Evolutionary conservation across 1,284 basidiomycete species (phyloP).

Genomic region (Malassezia arunalokei): DNA sequence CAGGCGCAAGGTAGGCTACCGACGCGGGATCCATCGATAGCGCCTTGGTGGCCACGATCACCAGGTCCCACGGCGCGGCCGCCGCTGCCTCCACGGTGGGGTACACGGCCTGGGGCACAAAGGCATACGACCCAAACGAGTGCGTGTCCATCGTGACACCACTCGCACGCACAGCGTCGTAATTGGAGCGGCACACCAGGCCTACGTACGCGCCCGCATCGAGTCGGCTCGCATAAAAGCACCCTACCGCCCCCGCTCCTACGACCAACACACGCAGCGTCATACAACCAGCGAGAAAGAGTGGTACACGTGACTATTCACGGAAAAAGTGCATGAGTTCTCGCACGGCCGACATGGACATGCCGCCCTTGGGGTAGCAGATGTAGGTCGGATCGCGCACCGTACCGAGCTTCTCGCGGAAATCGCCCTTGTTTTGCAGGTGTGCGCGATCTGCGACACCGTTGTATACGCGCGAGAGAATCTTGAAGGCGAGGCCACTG

Average conservation of each 20-base stretch:
- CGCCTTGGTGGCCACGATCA: conserved; percentile 49
- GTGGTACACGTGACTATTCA: neutral
- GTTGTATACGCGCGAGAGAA: conserved; percentile 28
- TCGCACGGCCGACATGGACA: conserved; percentile 30
- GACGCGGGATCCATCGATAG: conserved; percentile 39
- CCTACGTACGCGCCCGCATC: conserved; percentile 42
- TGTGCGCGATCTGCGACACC: conserved; percentile 24
- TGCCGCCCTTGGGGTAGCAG: conserved; percentile 32
- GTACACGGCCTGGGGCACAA: conserved; percentile 46
- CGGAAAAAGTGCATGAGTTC: conserved; percentile 36
- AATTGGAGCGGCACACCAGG: conserved; percentile 49
- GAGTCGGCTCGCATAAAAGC: conserved; percentile 47
- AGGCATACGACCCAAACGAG: conserved; percentile 48
- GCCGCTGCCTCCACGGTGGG: conserved; percentile 30
- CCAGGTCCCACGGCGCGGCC: conserved; percentile 44
- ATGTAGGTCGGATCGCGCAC: conserved; percentile 28
- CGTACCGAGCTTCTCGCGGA: conserved; percentile 39
- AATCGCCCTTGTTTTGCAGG: conserved; percentile 36
- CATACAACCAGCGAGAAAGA: neutral
- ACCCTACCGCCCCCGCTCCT: conserved; percentile 49
- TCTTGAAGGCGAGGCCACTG: conserved; percentile 27
- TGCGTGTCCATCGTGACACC: conserved; percentile 47
- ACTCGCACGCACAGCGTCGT: conserved; percentile 39
- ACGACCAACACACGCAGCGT: conserved; percentile 32
- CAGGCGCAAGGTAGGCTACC: conserved; percentile 38